Evolutionary conservation across 352 stramenopile genomes (phyloP).

Genomic region (Globisporangium solare): DNA sequence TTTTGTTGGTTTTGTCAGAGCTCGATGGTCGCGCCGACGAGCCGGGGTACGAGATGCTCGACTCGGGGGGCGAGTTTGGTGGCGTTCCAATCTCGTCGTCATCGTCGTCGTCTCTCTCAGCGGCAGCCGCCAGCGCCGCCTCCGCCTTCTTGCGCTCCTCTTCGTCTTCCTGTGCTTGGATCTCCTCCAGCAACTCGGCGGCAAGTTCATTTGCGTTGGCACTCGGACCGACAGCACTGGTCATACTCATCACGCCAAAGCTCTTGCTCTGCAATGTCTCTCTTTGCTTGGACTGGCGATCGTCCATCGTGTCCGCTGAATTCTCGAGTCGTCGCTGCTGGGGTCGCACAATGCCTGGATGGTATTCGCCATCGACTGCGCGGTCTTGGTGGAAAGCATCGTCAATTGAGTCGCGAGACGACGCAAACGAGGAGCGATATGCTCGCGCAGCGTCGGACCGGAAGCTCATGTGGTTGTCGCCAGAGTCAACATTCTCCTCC

Average conservation of each 20-base stretch:
- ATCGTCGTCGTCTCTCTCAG: constrained; percentile 7
- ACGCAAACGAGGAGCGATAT: constrained; percentile 42
- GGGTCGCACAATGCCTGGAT: constrained; percentile 1
- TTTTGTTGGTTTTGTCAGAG: constrained; percentile 11
- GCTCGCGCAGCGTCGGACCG: constrained; percentile 38
- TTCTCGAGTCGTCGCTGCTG: background rate
- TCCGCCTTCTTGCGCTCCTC: constrained; percentile 24
- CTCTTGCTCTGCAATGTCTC: constrained; percentile 20
- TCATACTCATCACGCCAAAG: constrained; percentile 21
- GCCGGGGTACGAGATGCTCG: constrained; percentile 2
- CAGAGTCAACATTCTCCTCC: constrained; percentile 22
- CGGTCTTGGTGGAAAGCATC: constrained; percentile 47
- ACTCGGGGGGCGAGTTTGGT: constrained; percentile 13
- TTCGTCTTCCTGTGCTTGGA: constrained; percentile 38
- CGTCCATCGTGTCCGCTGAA: background rate
- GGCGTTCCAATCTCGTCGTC: constrained; percentile 14
- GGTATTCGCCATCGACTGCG: constrained; percentile 2
- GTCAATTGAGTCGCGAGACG: constrained; percentile 73
- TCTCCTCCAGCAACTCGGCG: constrained; percentile 40
- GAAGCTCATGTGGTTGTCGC: constrained; percentile 29
- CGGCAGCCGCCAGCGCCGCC: constrained; percentile 10
- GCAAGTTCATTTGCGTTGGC: constrained; percentile 36
- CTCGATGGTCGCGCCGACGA: constrained; percentile 6
- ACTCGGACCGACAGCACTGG: constrained; percentile 11
- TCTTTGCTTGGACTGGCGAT: background rate